Evolutionary conservation across 2,329 filamentous ascomycete species (phyloP), one percentile per base, ranked within the genome.

Genomic region (Chalara sp.): DNA sequence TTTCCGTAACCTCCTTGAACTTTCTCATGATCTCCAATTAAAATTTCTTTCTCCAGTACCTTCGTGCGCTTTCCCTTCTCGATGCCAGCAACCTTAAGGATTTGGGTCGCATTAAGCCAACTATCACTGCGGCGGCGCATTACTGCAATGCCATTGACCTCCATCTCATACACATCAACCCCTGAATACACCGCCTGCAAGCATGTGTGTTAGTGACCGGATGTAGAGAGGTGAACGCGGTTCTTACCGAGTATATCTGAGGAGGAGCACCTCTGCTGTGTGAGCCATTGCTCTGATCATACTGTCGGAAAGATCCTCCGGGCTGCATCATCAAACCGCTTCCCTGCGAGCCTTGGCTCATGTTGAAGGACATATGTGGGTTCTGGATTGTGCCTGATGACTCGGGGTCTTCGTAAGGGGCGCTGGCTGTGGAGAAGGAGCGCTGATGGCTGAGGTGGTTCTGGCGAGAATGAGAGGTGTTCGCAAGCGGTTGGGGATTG

Each of bases 11-110:
- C 93, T 33, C 93, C 93, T 67, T 99, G 93, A 3, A 99, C 92
- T 70, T 99, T 99, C 68, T 99, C 93, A 68, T 99, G 92, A 65
- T 96, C 89, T 63, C 93, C 93, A 0, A 87, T 93, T 57, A 95
- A 82, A 53, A 99, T 96, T 69, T 99, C 93, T 70, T 97, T 97
- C 68, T 99, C 93, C 47, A 99, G 77, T 6, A 97, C 95, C 70
- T 97, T 97, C 52, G 93, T 97, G 60, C 93, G 86, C 71, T 96
- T 95, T 53, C 92, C 93, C 72, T 99, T 99, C 66, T 96, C 92
- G 54, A 99, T 90, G 47, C 91, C 91, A 35, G 93, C 93, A 35
- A 97, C 91, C 66, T 99, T 99, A 58, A 99, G 80, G 58, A 99
- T 97, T 69, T 99, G 93, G 0, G 93, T 99, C 48, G 93, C 93